Percentiles rank a stretch among this genome's conserved stretches.
Evolutionary conservation across 2,329 filamentous ascomycete genomes (phyloP).

Genomic region (Onygenales sp.): DNA sequence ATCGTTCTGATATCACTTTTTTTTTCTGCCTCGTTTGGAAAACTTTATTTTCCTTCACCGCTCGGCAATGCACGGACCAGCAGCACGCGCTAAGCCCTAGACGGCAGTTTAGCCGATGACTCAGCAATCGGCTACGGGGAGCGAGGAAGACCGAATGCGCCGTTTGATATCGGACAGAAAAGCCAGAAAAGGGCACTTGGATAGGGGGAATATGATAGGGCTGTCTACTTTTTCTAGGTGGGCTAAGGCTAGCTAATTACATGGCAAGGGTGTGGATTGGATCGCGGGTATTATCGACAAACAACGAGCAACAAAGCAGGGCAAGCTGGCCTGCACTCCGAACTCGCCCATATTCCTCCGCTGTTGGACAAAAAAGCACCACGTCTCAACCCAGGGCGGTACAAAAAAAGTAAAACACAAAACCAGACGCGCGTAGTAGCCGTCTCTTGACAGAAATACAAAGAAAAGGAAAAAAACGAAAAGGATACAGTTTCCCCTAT

Average conservation of each 20-base stretch:
- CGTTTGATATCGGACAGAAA: not conserved
- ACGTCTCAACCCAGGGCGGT: not conserved
- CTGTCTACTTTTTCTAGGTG: constrained; percentile 7
- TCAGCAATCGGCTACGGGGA: too few relatives aligned
- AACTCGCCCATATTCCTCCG: constrained; percentile 10
- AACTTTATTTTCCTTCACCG: not conserved
- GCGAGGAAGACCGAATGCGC: too few relatives aligned
- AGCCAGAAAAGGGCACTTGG: not conserved
- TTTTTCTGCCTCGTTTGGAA: not conserved
- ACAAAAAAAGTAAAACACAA: not conserved
- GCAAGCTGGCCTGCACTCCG: constrained; percentile 34
- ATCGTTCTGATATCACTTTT: not conserved
- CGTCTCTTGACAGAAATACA: not conserved
- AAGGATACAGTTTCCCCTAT: constrained; percentile 3
- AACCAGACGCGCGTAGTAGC: not conserved
- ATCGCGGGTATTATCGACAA: not conserved
- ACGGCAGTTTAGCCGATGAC: not conserved
- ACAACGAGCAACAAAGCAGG: constrained; percentile 2
- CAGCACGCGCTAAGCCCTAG: not conserved
- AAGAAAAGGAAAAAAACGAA: constrained; percentile 1
- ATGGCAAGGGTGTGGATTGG: constrained; percentile 6
- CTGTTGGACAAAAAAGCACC: not conserved
- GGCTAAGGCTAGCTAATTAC: constrained; percentile 6
- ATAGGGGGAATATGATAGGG: not conserved
- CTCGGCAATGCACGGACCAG: not conserved